A percentile compares a stretch with the other conserved stretches of the same genome.
Conservation (phyloP, 2,329 filamentous ascomycete species). For the Pyricularia pennisetigena region DNA sequence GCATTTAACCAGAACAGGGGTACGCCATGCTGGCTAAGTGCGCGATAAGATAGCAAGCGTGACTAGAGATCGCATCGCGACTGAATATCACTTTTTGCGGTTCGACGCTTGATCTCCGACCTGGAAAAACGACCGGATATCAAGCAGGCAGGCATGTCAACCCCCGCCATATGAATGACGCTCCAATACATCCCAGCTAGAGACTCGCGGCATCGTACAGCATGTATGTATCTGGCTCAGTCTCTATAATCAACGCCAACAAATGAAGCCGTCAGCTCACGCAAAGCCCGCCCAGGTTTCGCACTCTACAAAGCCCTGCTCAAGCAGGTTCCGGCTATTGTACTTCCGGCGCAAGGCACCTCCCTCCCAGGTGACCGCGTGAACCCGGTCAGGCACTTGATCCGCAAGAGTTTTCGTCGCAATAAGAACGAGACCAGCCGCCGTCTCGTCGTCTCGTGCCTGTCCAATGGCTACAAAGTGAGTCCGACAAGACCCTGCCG, state of each 20-base stretch:
- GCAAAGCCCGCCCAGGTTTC: slow-evolving; percentile 37
- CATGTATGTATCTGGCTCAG: slow-evolving; percentile 24
- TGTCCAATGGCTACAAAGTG: slow-evolving; percentile 61
- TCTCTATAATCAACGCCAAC: background rate
- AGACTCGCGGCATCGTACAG: slow-evolving; percentile 41
- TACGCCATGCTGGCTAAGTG: background rate
- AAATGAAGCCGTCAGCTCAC: background rate
- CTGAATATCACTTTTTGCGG: background rate
- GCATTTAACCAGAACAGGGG: background rate
- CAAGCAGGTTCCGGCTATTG: slow-evolving; percentile 41
- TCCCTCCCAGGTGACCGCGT: slow-evolving; percentile 6
- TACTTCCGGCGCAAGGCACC: slow-evolving; percentile 30
- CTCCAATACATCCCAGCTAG: slow-evolving; percentile 35
- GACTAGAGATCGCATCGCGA: background rate
- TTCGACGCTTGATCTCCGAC: background rate
- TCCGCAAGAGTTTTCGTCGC: slow-evolving; percentile 52
- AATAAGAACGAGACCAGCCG: slow-evolving; percentile 49
- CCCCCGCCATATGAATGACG: slow-evolving; percentile 20
- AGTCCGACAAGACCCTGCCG: slow-evolving; percentile 4
- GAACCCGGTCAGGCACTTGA: slow-evolving; percentile 43
- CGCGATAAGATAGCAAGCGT: background rate
- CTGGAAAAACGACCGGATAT: background rate
- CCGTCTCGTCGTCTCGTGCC: slow-evolving; percentile 49
- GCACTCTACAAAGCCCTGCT: slow-evolving; percentile 66
- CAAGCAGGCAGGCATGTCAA: background rate